These are phyloP conservation scores for Platanthera zijinensis DNA, from an alignment of 106 monocot species.

Conservation along the genomic window DNA sequence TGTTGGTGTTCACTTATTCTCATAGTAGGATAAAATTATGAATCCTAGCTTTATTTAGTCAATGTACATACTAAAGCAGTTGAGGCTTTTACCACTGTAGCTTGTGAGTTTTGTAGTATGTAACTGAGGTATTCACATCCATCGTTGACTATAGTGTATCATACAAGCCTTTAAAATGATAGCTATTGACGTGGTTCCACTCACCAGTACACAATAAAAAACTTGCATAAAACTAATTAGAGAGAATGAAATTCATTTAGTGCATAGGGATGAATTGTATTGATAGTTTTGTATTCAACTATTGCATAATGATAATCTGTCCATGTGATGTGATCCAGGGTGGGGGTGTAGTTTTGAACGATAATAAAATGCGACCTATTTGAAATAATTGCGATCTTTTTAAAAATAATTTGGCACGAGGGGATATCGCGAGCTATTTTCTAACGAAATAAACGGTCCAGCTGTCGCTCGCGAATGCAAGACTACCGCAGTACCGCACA, in stretches of 20 bases:
- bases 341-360: too few species aligned
- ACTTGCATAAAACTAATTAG: neutral
- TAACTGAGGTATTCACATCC: neutral
- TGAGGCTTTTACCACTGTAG: neutral
- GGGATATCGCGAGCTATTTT: too few species aligned
- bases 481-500: too few species aligned
- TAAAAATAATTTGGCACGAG: too few species aligned
- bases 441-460: too few species aligned
- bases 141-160: neutral
- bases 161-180: neutral
- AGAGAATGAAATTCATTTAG: neutral
- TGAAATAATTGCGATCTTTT: too few species aligned
- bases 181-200: neutral
- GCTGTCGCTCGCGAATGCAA: too few species aligned
- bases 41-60: conserved; percentile 3
- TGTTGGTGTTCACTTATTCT: neutral
- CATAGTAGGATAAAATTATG: neutral
- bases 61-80: neutral
- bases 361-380: too few species aligned
- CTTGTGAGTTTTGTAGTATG: neutral
- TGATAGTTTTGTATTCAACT: neutral
- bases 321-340: neutral
- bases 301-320: neutral
- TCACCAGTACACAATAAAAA: neutral
- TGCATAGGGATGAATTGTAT: neutral